Evolutionary conservation across 116 monocot genomes (phyloP).

Genomic region (Iris pallida): DNA sequence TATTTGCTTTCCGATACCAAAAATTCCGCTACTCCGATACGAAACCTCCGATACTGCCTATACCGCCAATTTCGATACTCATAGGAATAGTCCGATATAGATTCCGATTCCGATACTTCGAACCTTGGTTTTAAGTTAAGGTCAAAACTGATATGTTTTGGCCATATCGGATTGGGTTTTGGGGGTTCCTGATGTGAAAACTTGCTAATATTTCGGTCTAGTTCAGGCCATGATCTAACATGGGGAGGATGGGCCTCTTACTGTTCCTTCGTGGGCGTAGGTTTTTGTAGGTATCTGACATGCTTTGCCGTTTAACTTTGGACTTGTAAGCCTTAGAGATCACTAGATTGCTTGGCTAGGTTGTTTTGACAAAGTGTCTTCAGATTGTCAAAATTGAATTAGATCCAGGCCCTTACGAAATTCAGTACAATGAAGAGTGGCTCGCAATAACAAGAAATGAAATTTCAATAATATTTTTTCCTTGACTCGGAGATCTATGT

Average conservation of each 20-base stretch:
- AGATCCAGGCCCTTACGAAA: slow-evolving; percentile 70
- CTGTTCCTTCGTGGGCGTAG: slow-evolving; percentile 64
- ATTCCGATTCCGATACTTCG: no score
- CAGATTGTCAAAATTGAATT: slow-evolving; percentile 84
- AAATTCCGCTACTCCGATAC: no score
- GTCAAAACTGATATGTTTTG: no score
- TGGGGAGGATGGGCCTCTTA: slow-evolving; percentile 70
- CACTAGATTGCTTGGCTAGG: neutral
- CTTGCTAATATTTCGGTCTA: no score
- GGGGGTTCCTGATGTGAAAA: no score
- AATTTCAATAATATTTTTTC: slow-evolving; percentile 54
- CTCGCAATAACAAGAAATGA: slow-evolving; percentile 77
- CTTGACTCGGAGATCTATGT: slow-evolving; percentile 30
- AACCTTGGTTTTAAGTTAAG: no score
- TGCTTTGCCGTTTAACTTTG: neutral
- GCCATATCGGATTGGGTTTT: no score
- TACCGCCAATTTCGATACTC: no score
- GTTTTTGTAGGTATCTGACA: slow-evolving; percentile 63
- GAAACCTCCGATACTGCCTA: no score
- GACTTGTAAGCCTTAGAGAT: no score
- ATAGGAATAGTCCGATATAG: no score
- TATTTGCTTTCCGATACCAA: no score
- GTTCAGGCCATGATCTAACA: slow-evolving; percentile 83
- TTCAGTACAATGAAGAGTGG: slow-evolving; percentile 94
- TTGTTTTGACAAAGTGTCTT: neutral